Conservation (phyloP, 306 rosid genomes). For the Cicer bijugum region DNA sequence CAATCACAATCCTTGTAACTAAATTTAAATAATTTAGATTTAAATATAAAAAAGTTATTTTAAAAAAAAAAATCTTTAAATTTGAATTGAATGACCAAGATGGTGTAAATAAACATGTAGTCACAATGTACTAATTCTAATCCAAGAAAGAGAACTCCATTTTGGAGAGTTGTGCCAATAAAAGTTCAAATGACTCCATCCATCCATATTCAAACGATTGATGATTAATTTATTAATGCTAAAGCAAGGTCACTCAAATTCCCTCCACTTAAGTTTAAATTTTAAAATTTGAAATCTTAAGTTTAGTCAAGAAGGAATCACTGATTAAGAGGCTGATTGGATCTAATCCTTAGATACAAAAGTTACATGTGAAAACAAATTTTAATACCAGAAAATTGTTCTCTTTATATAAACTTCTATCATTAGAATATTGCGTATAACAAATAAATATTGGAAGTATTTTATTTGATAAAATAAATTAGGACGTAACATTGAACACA, state of each 20-base stretch:
- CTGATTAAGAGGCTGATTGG: constrained; percentile 42
- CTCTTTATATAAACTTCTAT: neutral
- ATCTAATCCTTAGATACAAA: constrained; percentile 37
- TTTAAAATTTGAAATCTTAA: constrained; percentile 35
- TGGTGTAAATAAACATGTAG: too few species aligned
- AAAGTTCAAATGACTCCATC: constrained; percentile 31
- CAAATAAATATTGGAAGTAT: neutral
- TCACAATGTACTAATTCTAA: too few species aligned
- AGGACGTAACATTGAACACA: too few species aligned
- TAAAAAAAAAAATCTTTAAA: too few species aligned
- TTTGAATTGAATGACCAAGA: too few species aligned
- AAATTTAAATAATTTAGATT: too few species aligned
- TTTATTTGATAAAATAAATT: neutral
- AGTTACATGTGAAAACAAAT: constrained; percentile 21
- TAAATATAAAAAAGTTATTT: too few species aligned
- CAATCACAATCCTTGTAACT: too few species aligned
- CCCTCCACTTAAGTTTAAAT: constrained; percentile 30
- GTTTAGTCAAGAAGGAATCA: constrained; percentile 38
- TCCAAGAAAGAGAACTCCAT: neutral
- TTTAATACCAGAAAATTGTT: neutral
- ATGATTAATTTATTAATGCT: constrained; percentile 14
- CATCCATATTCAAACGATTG: constrained; percentile 31
- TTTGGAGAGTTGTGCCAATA: constrained; percentile 42
- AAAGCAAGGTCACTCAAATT: constrained; percentile 26
- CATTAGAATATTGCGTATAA: neutral